These are phyloP conservation scores for Podila epigama DNA, from an alignment of 192 early-diverging fungal species.

Conservation along the genomic window DNA sequence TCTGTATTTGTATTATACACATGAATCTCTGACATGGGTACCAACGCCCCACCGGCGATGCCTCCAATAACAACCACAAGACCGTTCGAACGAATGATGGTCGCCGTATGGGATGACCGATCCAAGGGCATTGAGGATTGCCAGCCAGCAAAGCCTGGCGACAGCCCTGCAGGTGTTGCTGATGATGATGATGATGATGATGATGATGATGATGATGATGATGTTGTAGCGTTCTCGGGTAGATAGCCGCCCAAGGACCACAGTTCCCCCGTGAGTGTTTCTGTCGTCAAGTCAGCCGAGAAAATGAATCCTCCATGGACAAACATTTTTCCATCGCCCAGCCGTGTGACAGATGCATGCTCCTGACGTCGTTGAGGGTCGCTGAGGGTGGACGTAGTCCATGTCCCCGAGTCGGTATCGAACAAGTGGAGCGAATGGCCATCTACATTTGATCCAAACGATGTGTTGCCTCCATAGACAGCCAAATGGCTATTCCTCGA, in stretches of 20 bases:
- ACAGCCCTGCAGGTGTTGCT: constrained; percentile 15
- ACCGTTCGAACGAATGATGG: constrained; percentile 30
- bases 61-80: constrained; percentile 37
- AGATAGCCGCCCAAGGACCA: constrained; percentile 40
- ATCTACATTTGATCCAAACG: constrained; percentile 5
- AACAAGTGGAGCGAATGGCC: constrained; percentile 24
- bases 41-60: constrained; percentile 17
- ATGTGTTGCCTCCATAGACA: constrained; percentile 40
- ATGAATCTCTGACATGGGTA: constrained; percentile 31
- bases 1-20: constrained; percentile 32
- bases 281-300: constrained; percentile 12
- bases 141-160: constrained; percentile 27
- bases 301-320: constrained; percentile 30
- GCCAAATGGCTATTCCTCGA: constrained; percentile 21
- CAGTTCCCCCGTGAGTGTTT: constrained; percentile 13
- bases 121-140: constrained; percentile 10
- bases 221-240: not conserved
- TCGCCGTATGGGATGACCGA: constrained; percentile 31
- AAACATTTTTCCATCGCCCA: constrained; percentile 37
- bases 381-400: constrained; percentile 16
- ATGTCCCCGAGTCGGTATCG: constrained; percentile 12
- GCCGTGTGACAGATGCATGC: constrained; percentile 12
- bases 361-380: constrained; percentile 40
- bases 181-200: not conserved
- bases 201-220: not conserved